Conservation (phyloP, 306 rosid species). For the Acacia acuminata region DNA sequence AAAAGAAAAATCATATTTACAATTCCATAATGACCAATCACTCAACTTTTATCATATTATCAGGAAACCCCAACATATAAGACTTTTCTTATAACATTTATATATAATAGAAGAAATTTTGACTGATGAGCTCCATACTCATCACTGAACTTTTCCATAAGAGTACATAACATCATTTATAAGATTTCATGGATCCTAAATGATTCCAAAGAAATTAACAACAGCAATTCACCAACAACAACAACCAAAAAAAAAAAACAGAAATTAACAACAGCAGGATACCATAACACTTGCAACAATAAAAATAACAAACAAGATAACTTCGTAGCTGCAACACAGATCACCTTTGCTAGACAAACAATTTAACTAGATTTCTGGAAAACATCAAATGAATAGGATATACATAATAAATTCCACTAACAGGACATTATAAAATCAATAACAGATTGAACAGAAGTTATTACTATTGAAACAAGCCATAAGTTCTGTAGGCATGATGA, state of each 20-base stretch:
- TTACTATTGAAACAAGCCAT: not conserved
- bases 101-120: not conserved
- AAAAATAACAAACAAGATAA: slow-evolving; percentile 10
- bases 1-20: not conserved
- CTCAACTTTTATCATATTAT: slow-evolving; percentile 3
- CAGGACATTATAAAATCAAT: not conserved
- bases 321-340: slow-evolving; percentile 15
- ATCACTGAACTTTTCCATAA: not conserved
- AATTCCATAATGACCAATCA: slow-evolving; percentile 15
- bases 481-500: slow-evolving; percentile 1
- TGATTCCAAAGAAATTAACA: not conserved
- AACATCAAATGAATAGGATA: slow-evolving; percentile 10
- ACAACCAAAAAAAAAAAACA: no score
- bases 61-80: not conserved
- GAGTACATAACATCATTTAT: not conserved
- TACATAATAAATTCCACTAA: not conserved
- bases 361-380: slow-evolving; percentile 6
- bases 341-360: not conserved
- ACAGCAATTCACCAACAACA: not conserved
- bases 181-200: not conserved
- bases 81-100: not conserved
- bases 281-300: not conserved
- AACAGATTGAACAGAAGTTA: slow-evolving; percentile 13
- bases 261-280: not conserved
- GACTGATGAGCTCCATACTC: slow-evolving; percentile 15